These are phyloP conservation scores for Aspergillus sp. DNA, from an alignment of 2,329 filamentous ascomycete species.

Conservation along the genomic window DNA sequence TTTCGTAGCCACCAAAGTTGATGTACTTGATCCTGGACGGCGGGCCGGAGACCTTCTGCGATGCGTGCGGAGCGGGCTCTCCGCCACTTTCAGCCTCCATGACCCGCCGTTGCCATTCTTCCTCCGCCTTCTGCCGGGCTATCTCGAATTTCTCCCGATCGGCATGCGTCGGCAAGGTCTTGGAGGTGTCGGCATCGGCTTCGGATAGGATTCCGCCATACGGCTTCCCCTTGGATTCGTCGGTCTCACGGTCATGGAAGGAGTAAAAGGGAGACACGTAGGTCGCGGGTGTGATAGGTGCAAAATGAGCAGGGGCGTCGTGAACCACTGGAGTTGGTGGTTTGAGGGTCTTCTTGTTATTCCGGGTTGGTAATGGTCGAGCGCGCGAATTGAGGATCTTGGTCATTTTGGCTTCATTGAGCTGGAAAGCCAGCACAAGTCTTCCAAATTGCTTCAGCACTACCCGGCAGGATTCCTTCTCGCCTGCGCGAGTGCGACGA, in stretches of 20 bases:
- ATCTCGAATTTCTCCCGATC: constrained; percentile 87
- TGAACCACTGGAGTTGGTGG: constrained; percentile 36
- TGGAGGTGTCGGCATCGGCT: constrained; percentile 83
- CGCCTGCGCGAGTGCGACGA: constrained; percentile 51
- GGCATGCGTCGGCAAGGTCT: constrained; percentile 75
- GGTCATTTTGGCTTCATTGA: constrained; percentile 59
- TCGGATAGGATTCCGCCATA: constrained; percentile 93
- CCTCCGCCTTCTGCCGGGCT: constrained; percentile 85
- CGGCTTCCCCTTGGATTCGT: constrained; percentile 87
- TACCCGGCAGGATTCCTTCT: constrained; percentile 40
- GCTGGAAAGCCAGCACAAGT: constrained; percentile 59
- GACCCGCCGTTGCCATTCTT: constrained; percentile 77
- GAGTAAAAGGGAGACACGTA: constrained; percentile 82
- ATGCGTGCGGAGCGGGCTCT: constrained; percentile 62
- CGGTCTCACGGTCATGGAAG: constrained; percentile 83
- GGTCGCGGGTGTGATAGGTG: constrained; percentile 58
- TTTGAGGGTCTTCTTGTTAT: constrained; percentile 35
- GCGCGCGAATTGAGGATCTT: constrained; percentile 60
- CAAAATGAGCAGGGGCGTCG: constrained; percentile 55
- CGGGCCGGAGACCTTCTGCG: constrained; percentile 75
- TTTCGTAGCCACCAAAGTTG: constrained; percentile 95
- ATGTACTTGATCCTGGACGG: constrained; percentile 98
- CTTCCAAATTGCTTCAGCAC: constrained; percentile 43
- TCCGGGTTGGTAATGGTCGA: constrained; percentile 53
- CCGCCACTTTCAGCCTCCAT: constrained; percentile 62